Conservation (phyloP, 1,284 basidiomycete species). For the Meripilus lineatus region DNA sequence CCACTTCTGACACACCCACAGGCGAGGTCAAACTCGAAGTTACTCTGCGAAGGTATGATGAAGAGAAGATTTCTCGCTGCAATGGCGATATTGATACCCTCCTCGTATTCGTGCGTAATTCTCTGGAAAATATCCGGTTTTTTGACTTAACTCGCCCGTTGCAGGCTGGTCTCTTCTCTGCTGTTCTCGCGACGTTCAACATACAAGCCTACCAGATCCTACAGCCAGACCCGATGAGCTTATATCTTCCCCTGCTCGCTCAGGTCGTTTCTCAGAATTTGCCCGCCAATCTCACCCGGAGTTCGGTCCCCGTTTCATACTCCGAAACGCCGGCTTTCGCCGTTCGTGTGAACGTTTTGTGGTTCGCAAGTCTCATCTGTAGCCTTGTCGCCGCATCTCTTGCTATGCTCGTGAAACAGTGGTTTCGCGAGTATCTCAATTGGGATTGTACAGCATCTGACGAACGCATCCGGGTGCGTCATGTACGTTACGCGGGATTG, state of each 20-base stretch:
- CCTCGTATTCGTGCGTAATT: too few relatives aligned
- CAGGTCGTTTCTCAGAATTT: constrained; percentile 22
- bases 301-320: neutral
- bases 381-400: constrained; percentile 21
- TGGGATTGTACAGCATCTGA: constrained; percentile 29
- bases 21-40: too few relatives aligned
- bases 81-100: too few relatives aligned
- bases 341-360: constrained; percentile 25
- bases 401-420: constrained; percentile 6
- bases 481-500: constrained; percentile 33
- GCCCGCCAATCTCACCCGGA: neutral
- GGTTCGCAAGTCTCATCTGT: constrained; percentile 27
- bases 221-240: constrained; percentile 27
- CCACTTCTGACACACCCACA: too few relatives aligned
- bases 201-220: constrained; percentile 38
- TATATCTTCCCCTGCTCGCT: constrained; percentile 26
- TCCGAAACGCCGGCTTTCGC: constrained; percentile 18
- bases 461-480: constrained; percentile 33
- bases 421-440: constrained; percentile 23
- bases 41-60: too few relatives aligned
- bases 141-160: too few relatives aligned
- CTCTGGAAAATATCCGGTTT: too few relatives aligned
- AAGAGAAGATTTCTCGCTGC: too few relatives aligned
- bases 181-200: constrained; percentile 39
- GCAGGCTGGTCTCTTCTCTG: constrained; percentile 40